phyloP scores from a whole-genome alignment of 805 yeast genomes.

The Candida tallmaniae region DNA sequence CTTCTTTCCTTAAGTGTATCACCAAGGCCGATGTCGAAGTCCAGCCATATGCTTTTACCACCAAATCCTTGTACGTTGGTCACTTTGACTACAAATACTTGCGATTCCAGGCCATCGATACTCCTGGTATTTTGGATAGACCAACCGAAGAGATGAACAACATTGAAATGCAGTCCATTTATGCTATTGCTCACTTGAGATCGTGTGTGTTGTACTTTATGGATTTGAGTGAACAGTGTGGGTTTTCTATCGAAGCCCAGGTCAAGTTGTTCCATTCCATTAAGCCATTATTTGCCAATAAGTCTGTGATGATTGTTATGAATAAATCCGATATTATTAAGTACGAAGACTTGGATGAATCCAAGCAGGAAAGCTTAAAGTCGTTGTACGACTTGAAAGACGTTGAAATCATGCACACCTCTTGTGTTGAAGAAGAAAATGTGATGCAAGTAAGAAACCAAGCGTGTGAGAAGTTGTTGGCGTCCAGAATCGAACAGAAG shows the following conservation, averaged over 20 bases:
- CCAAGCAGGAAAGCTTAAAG: conserved; percentile 65
- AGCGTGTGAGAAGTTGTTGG: conserved; percentile 94
- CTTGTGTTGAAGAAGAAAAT: conserved; percentile 91
- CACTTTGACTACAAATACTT: conserved; percentile 97
- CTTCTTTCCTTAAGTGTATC: conserved; percentile 86
- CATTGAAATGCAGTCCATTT: conserved; percentile 98
- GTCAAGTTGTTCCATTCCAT: conserved; percentile 95
- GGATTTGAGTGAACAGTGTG: conserved; percentile 99
- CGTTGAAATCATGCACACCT: conserved; percentile 88
- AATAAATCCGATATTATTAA: conserved; percentile 90
- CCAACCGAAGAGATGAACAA: conserved; percentile 99
- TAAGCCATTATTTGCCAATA: conserved; percentile 95
- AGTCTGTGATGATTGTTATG: conserved; percentile 90
- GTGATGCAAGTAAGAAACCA: conserved; percentile 94
- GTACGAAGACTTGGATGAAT: conserved; percentile 77
- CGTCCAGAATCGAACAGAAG: conserved; percentile 95
- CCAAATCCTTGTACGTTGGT: conserved; percentile 95
- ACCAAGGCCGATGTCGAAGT: conserved; percentile 99
- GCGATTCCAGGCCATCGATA: conserved; percentile 97
- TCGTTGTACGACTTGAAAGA: conserved; percentile 64
- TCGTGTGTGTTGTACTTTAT: conserved; percentile 95
- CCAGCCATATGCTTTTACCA: conserved; percentile 98
- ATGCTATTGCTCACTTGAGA: conserved; percentile 97
- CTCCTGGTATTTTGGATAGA: conserved; percentile 97
- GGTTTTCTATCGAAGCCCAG: conserved; percentile 95